These are phyloP conservation scores for Lathyrus sativus DNA, from an alignment of 306 rosid species.

Conservation along the genomic window DNA sequence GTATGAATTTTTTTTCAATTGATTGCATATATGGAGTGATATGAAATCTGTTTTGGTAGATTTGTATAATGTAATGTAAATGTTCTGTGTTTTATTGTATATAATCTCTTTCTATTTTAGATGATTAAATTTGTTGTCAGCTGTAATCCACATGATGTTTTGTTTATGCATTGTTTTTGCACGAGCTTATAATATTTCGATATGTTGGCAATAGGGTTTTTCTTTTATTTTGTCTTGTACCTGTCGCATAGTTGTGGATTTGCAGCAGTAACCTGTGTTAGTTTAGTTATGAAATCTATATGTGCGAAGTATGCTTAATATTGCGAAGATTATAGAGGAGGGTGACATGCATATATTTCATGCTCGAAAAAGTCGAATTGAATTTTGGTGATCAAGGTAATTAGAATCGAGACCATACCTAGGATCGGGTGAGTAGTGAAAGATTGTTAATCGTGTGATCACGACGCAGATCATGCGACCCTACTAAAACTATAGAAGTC, in stretches of 20 bases:
- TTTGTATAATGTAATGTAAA: too few species aligned
- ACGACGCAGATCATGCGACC: neutral
- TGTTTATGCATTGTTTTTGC: too few species aligned
- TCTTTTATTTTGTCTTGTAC: too few species aligned
- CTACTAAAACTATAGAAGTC: constrained; percentile 9
- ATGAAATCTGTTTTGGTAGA: constrained; percentile 1
- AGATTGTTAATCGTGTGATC: constrained; percentile 1
- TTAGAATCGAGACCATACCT: neutral
- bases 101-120: too few species aligned
- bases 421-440: constrained; percentile 8
- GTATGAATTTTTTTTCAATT: constrained; percentile 2
- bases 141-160: too few species aligned
- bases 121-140: too few species aligned
- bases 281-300: neutral
- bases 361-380: neutral
- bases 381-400: neutral
- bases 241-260: too few species aligned
- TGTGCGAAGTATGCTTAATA: neutral
- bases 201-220: too few species aligned
- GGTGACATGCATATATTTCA: neutral
- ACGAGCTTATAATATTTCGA: neutral
- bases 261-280: neutral
- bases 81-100: too few species aligned
- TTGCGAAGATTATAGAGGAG: neutral
- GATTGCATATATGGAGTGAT: neutral